Evolutionary conservation across 176 grass and related monocot species (phyloP), one percentile per base, ranked within the genome.

Genomic region (Urochloa ruziziensis): DNA sequence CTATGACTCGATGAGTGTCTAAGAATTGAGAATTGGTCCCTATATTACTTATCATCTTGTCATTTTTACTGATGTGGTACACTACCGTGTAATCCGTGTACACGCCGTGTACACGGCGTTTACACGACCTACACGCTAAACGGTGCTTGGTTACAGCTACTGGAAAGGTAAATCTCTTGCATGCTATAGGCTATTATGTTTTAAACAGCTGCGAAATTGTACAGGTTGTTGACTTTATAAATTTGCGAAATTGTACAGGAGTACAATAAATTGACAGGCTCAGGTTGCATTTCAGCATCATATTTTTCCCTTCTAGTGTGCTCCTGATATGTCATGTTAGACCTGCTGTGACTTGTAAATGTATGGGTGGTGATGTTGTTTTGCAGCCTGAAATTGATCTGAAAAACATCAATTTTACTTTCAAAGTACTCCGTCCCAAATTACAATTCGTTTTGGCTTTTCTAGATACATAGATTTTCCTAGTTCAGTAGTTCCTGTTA

Each of bases 91-190:
- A n/a, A n/a, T n/a, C n/a, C n/a, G n/a, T n/a, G n/a, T n/a, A n/a
- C n/a, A n/a, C n/a, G n/a, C n/a, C n/a, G n/a, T n/a, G n/a, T n/a
- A n/a, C n/a, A n/a, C n/a, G n/a, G n/a, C n/a, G n/a, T n/a, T n/a
- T n/a, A n/a, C n/a, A n/a, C n/a, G n/a, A n/a, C n/a, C n/a, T n/a
- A n/a, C n/a, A n/a, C n/a, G n/a, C n/a, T n/a, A n/a, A n/a, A n/a
- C n/a, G n/a, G n/a, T n/a, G n/a, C n/a, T n/a, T n/a, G n/a, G n/a
- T n/a, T n/a, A n/a, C 93, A 53, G 93, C 91, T 77, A 66, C 96
- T 65, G 96, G 96, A 54, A 98, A 96, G 91, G 93, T 98, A 76
- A 42, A 88, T 86, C 68, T 73, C 76, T 19, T 51, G 10, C 2
- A 79, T 73, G n/a, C 36, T 52, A 13, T 67, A 10, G 16, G 6